Evolutionary conservation across 306 rosid species (phyloP).

Genomic region (Leucaena leucocephala): DNA sequence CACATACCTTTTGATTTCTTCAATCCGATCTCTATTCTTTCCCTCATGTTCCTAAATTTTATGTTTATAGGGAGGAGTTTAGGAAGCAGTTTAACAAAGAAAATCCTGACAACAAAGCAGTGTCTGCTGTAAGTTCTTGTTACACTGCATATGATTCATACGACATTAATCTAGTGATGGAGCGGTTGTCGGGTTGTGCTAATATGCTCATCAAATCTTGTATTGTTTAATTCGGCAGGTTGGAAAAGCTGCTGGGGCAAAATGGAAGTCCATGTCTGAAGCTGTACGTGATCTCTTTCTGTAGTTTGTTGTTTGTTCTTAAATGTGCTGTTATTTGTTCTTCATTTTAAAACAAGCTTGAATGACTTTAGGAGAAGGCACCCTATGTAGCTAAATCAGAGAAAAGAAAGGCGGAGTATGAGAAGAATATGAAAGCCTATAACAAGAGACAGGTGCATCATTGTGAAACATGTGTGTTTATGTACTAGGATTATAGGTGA

Average conservation of each 20-base stretch:
- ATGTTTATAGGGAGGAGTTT: slow-evolving; percentile 58
- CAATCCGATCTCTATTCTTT: neutral
- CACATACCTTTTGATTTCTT: neutral
- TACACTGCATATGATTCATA: neutral
- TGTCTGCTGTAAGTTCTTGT: slow-evolving; percentile 56
- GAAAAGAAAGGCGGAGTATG: slow-evolving; percentile 66
- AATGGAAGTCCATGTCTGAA: slow-evolving; percentile 65
- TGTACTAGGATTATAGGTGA: neutral
- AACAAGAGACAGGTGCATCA: slow-evolving; percentile 58
- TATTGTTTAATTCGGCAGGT: slow-evolving; percentile 42
- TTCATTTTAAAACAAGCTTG: neutral
- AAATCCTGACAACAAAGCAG: slow-evolving; percentile 63
- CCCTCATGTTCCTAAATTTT: neutral
- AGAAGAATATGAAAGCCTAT: slow-evolving; percentile 64
- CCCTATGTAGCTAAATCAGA: slow-evolving; percentile 67
- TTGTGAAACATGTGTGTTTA: too few species aligned
- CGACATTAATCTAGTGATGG: neutral
- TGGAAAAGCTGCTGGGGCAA: slow-evolving; percentile 69
- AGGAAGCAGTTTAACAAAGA: slow-evolving; percentile 71
- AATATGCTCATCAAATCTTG: neutral
- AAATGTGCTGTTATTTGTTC: neutral
- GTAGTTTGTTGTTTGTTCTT: neutral
- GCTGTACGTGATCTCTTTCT: slow-evolving; percentile 46
- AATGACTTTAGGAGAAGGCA: slow-evolving; percentile 58
- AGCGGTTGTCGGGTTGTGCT: neutral